Base-by-base conservation (phyloP, 352 stramenopile genomes). In the Phytophthora citricola region DNA sequence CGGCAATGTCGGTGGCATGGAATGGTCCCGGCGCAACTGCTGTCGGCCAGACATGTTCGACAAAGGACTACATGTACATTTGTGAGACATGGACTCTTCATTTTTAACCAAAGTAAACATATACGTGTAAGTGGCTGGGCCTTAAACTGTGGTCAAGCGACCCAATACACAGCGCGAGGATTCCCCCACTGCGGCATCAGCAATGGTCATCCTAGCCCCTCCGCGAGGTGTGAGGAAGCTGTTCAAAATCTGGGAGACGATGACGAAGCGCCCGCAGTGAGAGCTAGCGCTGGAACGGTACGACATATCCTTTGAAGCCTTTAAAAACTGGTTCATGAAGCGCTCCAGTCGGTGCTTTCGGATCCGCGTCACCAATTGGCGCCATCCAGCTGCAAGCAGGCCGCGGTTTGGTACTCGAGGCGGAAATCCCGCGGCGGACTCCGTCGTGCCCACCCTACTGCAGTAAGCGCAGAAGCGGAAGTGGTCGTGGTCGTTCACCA, bases 391-490 rank as follows among this genome's bases (percentile, higher is more conserved):
- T 15, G 51, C 45, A 17, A 69, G 45, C 2, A 41, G 67, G 15
- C 62, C 57, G 22, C 62, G 39, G 14, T 78, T 40, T 14, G 72
- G 67, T 5, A 62, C 66, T 1, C 82, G 82, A 31, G 78, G 75
- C 27, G 82, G 78, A 36, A 91, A 91, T n/a, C 77, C 27, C 0
- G 58, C 74, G 1, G 67, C 71, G n/a, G 66, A 66, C 5, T 74
- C 57, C 5, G 75, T 45, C 63, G 71, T 86, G 45, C 77, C 41
- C n/a, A 91, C 64, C 9, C 59, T 67, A 27, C 56, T 71, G 63
- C 82, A 91, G 57, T 85, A 89, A 4, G 52, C 59, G 60, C 82
- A 91, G 58, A 78, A 89, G 43, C 82, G 81, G 31, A 64, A 44
- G 57, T 91, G 79, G 47, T 78, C 51, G 48, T 63, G 57, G 41